Percentiles rank a stretch among this genome's conserved stretches.
phyloP scores from a whole-genome alignment of 192 early-diverging fungal species.

The Haplosporangium gracile region DNA sequence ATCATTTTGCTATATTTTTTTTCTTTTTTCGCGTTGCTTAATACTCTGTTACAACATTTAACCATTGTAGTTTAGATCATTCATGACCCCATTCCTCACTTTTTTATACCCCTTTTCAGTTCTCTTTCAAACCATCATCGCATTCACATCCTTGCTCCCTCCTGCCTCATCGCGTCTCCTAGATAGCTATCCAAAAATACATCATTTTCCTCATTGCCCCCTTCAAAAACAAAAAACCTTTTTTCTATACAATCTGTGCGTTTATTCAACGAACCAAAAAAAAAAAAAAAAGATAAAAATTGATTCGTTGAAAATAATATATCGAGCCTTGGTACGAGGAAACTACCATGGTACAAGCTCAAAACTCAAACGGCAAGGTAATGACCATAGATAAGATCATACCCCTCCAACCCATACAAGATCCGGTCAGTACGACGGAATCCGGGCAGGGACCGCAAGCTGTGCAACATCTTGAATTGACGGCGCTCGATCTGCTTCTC shows the following conservation, averaged over 20 bases:
- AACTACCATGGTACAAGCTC: too few species aligned
- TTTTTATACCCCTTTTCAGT: background rate
- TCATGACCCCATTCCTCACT: background rate
- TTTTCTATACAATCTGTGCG: too few species aligned
- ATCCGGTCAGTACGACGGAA: constrained; percentile 78
- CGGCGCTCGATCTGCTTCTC: constrained; percentile 45
- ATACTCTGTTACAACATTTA: background rate
- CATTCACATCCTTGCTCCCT: background rate
- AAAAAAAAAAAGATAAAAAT: too few species aligned
- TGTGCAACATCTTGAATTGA: constrained; percentile 56
- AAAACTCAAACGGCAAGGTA: constrained; percentile 53
- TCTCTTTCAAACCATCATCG: too few species aligned
- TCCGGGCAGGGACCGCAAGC: constrained; percentile 66
- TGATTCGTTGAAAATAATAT: too few species aligned
- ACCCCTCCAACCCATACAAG: constrained; percentile 85
- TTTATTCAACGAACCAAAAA: too few species aligned
- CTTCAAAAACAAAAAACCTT: too few species aligned
- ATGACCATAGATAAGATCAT: constrained; percentile 84
- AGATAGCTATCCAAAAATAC: too few species aligned
- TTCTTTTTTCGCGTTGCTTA: background rate
- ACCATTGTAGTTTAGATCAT: background rate
- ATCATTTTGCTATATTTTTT: background rate
- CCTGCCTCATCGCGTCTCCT: too few species aligned
- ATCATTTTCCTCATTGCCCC: too few species aligned
- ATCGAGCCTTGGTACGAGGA: too few species aligned